Conservation (phyloP, 176 grass and related monocot species). For the Olyra latifolia region DNA sequence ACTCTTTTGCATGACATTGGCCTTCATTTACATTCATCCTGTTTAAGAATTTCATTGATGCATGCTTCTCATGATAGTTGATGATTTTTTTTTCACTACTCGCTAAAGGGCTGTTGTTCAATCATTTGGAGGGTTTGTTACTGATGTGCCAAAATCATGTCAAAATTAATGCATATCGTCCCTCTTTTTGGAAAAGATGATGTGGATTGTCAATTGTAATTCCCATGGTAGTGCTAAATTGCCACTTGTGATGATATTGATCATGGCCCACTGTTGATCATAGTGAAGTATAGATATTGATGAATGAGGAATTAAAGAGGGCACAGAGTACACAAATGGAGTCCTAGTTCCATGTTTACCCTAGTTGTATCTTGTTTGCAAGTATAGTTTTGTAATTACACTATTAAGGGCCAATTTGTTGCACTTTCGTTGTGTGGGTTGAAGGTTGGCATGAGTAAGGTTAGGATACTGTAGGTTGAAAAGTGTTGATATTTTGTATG, state of each 20-base stretch:
- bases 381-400: slow-evolving; percentile 1
- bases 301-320: neutral
- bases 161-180: neutral
- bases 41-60: neutral
- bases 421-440: neutral
- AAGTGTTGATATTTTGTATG: neutral
- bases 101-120: neutral
- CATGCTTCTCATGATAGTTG: neutral
- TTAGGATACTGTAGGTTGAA: neutral
- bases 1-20: neutral
- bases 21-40: neutral
- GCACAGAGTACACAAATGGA: neutral
- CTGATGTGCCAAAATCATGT: neutral
- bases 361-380: neutral
- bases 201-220: neutral
- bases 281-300: neutral
- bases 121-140: neutral
- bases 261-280: neutral
- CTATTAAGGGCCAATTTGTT: neutral
- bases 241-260: neutral
- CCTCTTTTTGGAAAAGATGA: neutral
- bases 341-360: neutral
- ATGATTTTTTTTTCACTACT: neutral
- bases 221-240: neutral
- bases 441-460: neutral